A percentile compares a stretch with the other conserved stretches of the same genome.
phyloP scores from a whole-genome alignment of 2,329 filamentous ascomycete genomes.

The Nannizziopsis barbatae region DNA sequence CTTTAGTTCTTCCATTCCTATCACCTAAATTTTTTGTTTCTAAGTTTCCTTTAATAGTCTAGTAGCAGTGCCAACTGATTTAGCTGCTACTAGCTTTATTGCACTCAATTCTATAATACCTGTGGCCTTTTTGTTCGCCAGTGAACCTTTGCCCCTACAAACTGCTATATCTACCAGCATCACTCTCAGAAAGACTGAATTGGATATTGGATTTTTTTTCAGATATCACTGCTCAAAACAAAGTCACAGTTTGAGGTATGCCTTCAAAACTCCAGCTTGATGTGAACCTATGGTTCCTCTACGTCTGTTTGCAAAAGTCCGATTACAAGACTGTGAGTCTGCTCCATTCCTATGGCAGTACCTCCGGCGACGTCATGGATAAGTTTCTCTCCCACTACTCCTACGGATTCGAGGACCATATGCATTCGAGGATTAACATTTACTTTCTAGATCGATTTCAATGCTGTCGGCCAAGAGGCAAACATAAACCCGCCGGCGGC shows the following conservation, averaged over 20 bases:
- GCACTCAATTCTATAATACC: neutral
- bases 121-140: neutral
- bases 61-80: neutral
- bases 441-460: conserved; percentile 30
- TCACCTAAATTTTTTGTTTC: no score
- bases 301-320: conserved; percentile 32
- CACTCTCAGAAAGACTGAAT: neutral
- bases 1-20: no score
- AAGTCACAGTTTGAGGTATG: conserved; percentile 21
- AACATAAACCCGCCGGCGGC: conserved; percentile 30
- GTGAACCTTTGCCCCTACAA: neutral
- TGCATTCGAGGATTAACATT: neutral
- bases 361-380: conserved; percentile 19
- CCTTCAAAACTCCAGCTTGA: conserved; percentile 31
- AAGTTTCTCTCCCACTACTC: conserved; percentile 16
- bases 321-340: conserved; percentile 29
- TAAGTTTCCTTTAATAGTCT: no score
- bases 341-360: conserved; percentile 4
- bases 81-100: conserved; percentile 2
- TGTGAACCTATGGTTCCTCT: conserved; percentile 34
- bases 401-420: neutral
- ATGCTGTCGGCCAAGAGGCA: conserved; percentile 25
- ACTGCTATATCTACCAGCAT: neutral
- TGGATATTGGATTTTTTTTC: neutral
- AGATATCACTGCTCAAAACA: neutral